These are phyloP conservation scores for Macrophomina tecta DNA, from an alignment of 2,329 filamentous ascomycete genomes.

Conservation along the genomic window DNA sequence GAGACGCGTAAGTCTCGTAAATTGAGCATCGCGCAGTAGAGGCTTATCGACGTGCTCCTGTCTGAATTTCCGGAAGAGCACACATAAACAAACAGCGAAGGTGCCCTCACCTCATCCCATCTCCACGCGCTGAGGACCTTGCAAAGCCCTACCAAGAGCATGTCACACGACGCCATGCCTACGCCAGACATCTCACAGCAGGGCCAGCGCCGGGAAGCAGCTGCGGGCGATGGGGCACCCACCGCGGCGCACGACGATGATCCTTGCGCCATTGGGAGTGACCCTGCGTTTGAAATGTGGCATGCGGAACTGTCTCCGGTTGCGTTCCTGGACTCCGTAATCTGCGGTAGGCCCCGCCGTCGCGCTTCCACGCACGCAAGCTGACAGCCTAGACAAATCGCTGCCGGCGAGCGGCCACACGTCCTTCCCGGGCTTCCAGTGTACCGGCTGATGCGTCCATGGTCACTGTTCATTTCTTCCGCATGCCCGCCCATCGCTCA, in stretches of 20 bases:
- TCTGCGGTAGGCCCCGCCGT: slow-evolving; percentile 3
- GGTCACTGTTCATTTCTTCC: background rate
- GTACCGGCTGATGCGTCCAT: background rate
- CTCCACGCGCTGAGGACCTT: slow-evolving; percentile 8
- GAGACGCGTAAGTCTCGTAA: background rate
- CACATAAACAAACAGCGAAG: too few species aligned
- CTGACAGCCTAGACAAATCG: slow-evolving; percentile 8
- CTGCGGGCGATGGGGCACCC: background rate
- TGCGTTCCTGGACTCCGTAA: slow-evolving; percentile 23
- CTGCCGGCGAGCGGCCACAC: background rate
- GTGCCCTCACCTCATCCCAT: slow-evolving; percentile 2
- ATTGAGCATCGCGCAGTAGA: background rate
- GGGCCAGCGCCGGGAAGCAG: background rate
- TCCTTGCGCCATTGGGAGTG: background rate
- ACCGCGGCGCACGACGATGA: background rate
- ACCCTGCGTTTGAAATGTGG: background rate
- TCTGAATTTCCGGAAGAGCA: background rate
- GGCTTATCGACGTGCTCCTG: slow-evolving; percentile 1
- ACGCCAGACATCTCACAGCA: background rate
- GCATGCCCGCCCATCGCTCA: slow-evolving; percentile 45
- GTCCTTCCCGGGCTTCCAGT: background rate
- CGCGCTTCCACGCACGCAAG: background rate
- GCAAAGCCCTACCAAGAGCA: background rate
- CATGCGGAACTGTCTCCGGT: slow-evolving; percentile 4
- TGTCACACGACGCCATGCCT: background rate